Evolutionary conservation across 1,284 basidiomycete species (phyloP).

Genomic region (Gymnopus androsaceus): DNA sequence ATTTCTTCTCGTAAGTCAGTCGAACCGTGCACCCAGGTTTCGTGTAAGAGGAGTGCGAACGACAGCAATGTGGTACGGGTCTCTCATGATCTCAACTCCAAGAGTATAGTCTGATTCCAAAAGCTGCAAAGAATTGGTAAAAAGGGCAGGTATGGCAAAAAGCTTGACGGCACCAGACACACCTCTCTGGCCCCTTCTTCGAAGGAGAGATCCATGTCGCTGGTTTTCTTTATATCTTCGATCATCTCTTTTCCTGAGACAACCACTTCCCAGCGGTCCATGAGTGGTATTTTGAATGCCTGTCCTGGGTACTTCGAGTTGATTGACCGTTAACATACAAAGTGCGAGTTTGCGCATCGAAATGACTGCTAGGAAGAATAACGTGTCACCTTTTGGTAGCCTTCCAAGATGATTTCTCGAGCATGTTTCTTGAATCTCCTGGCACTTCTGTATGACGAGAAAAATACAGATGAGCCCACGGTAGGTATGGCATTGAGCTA

Average conservation of each 20-base stretch:
- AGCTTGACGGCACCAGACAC: not conserved
- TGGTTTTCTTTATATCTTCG: conserved; percentile 36
- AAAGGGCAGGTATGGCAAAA: too few relatives aligned
- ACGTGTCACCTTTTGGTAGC: conserved; percentile 8
- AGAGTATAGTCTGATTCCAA: conserved; percentile 13
- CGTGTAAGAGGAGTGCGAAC: conserved; percentile 27
- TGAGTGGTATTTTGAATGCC: conserved; percentile 34
- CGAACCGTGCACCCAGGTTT: conserved; percentile 24
- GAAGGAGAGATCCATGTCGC: conserved; percentile 36
- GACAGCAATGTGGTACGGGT: conserved; percentile 14
- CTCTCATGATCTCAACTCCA: not conserved
- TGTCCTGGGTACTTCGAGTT: conserved; percentile 14
- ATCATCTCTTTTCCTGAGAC: conserved; percentile 33
- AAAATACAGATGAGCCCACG: conserved; percentile 6
- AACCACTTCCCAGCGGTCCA: conserved; percentile 34
- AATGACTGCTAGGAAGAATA: too few relatives aligned
- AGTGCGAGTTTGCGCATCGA: too few relatives aligned
- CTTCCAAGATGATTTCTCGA: conserved; percentile 11
- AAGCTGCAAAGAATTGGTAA: not conserved
- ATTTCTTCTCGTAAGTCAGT: conserved; percentile 29
- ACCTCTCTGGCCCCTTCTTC: conserved; percentile 30
- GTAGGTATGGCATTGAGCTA: conserved; percentile 16
- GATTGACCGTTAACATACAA: too few relatives aligned
- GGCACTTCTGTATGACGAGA: conserved; percentile 11
- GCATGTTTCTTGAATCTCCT: conserved; percentile 4